Evolutionary conservation across 2,329 filamentous ascomycete genomes (phyloP).

Genomic region (Trichoderma koningii): DNA sequence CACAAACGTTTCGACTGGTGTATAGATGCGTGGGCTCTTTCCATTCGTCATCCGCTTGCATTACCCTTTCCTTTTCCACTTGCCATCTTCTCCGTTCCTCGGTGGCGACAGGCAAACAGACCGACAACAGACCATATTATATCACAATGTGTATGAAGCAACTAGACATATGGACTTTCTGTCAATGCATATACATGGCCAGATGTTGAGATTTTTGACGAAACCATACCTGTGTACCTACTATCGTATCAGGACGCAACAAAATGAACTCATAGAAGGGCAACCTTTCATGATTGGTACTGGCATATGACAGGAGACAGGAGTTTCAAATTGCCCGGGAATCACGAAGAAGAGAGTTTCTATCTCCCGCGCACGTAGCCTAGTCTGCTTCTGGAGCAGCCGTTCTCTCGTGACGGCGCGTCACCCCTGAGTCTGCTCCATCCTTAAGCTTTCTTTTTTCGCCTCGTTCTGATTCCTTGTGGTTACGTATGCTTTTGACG

Average conservation of each 20-base stretch:
- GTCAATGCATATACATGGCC: slow-evolving; percentile 14
- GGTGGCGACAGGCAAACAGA: not conserved
- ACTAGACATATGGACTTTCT: not conserved
- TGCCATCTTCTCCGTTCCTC: not conserved
- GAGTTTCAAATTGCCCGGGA: too few species aligned
- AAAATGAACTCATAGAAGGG: slow-evolving; percentile 1
- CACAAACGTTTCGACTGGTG: slow-evolving; percentile 17
- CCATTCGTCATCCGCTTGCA: not conserved
- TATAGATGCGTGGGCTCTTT: slow-evolving; percentile 19
- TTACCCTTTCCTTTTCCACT: not conserved
- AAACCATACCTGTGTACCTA: not conserved
- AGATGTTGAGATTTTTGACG: not conserved
- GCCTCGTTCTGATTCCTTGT: not conserved
- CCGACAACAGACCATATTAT: not conserved
- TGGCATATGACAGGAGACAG: too few species aligned
- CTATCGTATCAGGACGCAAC: not conserved
- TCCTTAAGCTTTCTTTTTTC: too few species aligned
- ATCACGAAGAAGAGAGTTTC: too few species aligned
- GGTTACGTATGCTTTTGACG: slow-evolving; percentile 23
- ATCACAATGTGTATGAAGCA: slow-evolving; percentile 6
- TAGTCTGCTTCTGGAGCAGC: too few species aligned
- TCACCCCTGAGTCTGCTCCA: too few species aligned
- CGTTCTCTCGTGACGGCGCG: too few species aligned
- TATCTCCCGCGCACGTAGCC: too few species aligned
- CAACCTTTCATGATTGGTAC: too few species aligned